These are phyloP conservation scores for Viridothelium virens DNA, from an alignment of 495 filamentous ascomycete genomes.

Conservation along the genomic window DNA sequence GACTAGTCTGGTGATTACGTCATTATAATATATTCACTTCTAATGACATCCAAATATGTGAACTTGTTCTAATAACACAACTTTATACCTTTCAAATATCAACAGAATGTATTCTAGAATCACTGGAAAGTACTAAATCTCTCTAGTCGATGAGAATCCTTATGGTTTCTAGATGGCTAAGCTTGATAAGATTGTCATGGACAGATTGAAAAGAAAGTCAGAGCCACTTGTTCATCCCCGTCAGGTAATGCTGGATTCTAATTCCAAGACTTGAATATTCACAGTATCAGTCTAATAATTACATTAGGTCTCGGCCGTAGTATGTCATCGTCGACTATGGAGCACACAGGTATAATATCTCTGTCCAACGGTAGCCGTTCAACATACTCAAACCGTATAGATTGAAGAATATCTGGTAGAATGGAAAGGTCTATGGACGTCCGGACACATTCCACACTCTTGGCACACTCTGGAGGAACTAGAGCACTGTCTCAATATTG, in stretches of 20 bases:
- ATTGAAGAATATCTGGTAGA: conserved; percentile 33
- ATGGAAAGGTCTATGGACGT: conserved; percentile 24
- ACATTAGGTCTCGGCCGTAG: background rate
- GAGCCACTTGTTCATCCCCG: background rate
- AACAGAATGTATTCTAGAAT: no score
- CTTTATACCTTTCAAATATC: no score
- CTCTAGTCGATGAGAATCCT: background rate
- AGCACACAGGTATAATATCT: background rate
- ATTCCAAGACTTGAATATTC: background rate
- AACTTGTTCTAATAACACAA: no score
- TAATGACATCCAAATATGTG: no score
- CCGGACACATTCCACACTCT: conserved; percentile 20
- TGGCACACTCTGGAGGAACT: conserved; percentile 36
- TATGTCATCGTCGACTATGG: background rate
- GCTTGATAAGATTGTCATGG: background rate
- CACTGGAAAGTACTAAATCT: no score
- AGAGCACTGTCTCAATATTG: conserved; percentile 23
- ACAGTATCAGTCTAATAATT: background rate
- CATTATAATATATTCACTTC: no score
- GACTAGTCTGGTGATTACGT: no score
- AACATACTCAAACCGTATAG: conserved; percentile 18
- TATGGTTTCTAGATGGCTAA: background rate
- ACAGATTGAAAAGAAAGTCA: background rate
- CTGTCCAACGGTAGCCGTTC: background rate
- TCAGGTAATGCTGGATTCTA: background rate